Percentiles rank a stretch among this genome's conserved stretches.
These are phyloP conservation scores for Talaromyces sp. DNA, from an alignment of 2,329 filamentous ascomycete genomes.

Conservation along the genomic window DNA sequence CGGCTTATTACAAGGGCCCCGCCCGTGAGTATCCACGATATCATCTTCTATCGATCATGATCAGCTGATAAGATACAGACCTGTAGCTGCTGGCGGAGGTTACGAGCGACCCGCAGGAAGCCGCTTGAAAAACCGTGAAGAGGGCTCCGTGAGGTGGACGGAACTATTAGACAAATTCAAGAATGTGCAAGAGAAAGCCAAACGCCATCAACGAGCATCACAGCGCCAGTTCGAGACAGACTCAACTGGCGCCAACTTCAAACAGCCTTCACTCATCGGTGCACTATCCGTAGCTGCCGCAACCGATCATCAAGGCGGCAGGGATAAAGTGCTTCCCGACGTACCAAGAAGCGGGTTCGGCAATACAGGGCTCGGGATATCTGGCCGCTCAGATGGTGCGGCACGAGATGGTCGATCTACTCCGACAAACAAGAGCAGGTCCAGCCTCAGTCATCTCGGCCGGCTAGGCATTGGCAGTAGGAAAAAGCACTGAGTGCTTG, in stretches of 20 bases:
- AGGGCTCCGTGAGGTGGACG: conserved; percentile 81
- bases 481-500: conserved; percentile 43
- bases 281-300: conserved; percentile 32
- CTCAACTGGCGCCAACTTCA: conserved; percentile 48
- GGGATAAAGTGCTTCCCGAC: conserved; percentile 36
- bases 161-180: conserved; percentile 95
- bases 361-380: conserved; percentile 26
- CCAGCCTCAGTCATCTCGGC: conserved; percentile 66
- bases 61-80: conserved; percentile 12
- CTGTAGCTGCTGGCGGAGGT: conserved; percentile 36
- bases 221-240: conserved; percentile 49
- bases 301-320: conserved; percentile 24
- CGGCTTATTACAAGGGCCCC: conserved; percentile 80
- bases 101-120: conserved; percentile 67
- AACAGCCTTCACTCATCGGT: conserved; percentile 29
- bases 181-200: conserved; percentile 79
- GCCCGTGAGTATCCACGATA: conserved; percentile 61
- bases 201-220: conserved; percentile 61
- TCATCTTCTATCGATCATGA: not conserved
- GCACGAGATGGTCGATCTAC: conserved; percentile 27
- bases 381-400: conserved; percentile 46
- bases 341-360: conserved; percentile 28
- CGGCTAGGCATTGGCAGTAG: conserved; percentile 68
- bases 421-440: conserved; percentile 55
- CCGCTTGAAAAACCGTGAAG: conserved; percentile 75